A percentile compares a stretch with the other conserved stretches of the same genome.
These are phyloP conservation scores for Suillus subalutaceus DNA, from an alignment of 768 basidiomycete genomes.

Conservation along the genomic window DNA sequence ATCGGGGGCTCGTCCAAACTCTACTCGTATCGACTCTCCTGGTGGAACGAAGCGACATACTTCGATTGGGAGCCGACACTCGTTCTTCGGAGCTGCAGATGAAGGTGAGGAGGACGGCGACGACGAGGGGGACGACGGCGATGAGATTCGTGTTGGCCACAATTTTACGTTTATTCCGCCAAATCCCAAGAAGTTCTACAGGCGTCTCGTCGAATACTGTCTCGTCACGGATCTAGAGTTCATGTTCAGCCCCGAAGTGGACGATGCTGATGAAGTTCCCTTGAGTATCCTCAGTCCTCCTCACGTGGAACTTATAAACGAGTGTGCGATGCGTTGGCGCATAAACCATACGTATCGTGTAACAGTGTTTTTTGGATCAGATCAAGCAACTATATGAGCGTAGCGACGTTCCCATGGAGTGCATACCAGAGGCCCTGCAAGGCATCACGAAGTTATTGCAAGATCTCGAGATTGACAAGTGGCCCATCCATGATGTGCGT, in stretches of 20 bases:
- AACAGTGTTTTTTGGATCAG: conserved; percentile 79
- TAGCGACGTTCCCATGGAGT: conserved; percentile 91
- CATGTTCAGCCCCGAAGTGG: conserved; percentile 89
- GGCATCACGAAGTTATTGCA: conserved; percentile 69
- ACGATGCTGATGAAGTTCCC: conserved; percentile 94
- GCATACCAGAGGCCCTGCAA: conserved; percentile 87
- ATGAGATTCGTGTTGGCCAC: conserved; percentile 71
- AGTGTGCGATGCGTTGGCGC: conserved; percentile 90
- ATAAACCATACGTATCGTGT: conserved; percentile 79
- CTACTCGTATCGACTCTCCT: conserved; percentile 34
- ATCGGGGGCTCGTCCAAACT: conserved; percentile 48
- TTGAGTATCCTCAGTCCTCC: conserved; percentile 82
- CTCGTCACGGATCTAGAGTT: conserved; percentile 84
- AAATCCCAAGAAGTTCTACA: conserved; percentile 84
- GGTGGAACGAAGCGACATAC: conserved; percentile 46
- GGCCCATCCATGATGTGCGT: conserved; percentile 85
- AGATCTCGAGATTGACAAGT: conserved; percentile 72
- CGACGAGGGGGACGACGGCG: conserved; percentile 52
- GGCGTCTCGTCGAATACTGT: conserved; percentile 80
- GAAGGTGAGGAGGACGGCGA: conserved; percentile 36
- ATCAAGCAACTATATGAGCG: conserved; percentile 88
- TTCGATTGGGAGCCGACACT: conserved; percentile 72
- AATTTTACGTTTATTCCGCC: conserved; percentile 91
- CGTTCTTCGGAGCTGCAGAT: conserved; percentile 43
- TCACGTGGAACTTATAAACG: conserved; percentile 83